Percentiles rank a stretch among this genome's conserved stretches.
These are phyloP conservation scores for Gossypium gossypioides DNA, from an alignment of 441 rosid genomes.

Conservation along the genomic window DNA sequence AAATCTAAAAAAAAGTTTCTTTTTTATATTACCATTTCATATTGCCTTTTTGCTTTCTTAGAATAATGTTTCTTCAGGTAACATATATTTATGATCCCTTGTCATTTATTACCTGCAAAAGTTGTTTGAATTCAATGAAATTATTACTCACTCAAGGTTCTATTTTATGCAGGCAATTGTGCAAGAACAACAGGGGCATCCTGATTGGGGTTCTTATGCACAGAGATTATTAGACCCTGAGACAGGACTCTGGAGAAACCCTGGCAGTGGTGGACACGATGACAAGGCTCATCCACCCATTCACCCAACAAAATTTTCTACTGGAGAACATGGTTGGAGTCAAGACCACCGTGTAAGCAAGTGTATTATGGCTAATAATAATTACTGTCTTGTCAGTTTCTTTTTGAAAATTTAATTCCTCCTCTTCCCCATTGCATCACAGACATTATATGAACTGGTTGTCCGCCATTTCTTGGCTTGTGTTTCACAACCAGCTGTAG, in stretches of 20 bases:
- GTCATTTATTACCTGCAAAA: neutral
- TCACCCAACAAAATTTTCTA: constrained; percentile 86
- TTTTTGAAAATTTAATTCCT: neutral
- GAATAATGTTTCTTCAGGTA: neutral
- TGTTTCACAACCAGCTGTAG: constrained; percentile 90
- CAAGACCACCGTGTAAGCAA: constrained; percentile 73
- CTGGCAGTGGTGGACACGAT: constrained; percentile 86
- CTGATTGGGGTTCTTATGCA: constrained; percentile 85
- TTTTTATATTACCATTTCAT: neutral
- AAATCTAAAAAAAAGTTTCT: neutral
- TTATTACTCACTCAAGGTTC: constrained; percentile 16
- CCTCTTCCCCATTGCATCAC: constrained; percentile 18
- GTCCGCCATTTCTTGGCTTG: constrained; percentile 95
- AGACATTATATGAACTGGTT: constrained; percentile 86
- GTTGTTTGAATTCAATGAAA: constrained; percentile 2
- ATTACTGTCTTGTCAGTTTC: neutral
- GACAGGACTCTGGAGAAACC: constrained; percentile 83
- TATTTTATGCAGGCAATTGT: constrained; percentile 52
- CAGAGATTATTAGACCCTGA: constrained; percentile 63
- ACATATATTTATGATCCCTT: no score
- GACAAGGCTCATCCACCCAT: constrained; percentile 99
- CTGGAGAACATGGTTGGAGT: constrained; percentile 78
- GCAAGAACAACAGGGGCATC: constrained; percentile 76
- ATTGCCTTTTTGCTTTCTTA: neutral
- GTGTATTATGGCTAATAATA: neutral